Base-by-base conservation (phyloP, 2,329 filamentous ascomycete species). In the Xylariomycetidae sp. region DNA sequence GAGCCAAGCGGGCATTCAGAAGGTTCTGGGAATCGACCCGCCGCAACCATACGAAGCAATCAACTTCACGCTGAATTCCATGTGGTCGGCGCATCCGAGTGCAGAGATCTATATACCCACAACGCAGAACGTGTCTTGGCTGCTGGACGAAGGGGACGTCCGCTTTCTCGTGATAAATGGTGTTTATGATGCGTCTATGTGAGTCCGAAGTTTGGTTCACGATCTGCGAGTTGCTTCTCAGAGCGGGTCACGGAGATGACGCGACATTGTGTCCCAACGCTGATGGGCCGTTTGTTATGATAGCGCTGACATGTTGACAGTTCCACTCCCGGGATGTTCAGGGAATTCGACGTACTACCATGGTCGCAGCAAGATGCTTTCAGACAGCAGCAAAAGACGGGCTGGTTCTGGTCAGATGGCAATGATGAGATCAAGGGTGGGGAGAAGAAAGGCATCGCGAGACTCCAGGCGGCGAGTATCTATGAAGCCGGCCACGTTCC, bases 111-210 rank as follows among this genome's bases (percentile, higher is more conserved):
- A 20, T 7, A 25, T 39, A 5, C 36, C 36, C 3, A 35, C 36
- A 15, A 39, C 36, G 32, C 32, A 32, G 5, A 39, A 39, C 14
- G 32, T 39, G 12, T 31, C 36, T 14, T 39, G 29, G 27, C 29
- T 39, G 8, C 36, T 39, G 15, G 36, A 39, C 20, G 27, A 31
- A 19, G 29, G 29, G 4, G 25, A 32, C 19, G 12, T 39, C 6
- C 32, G 36, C 15, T 25, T 39, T 5, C 14, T 39, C 1, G 36
- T 35, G n/a, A 35, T 39, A 16, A 39, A 39, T 17, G 36, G 36
- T 17, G 36, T 36, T 12, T 39, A 39, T 18, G 36, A 39, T n/a
- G 36, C 32, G 11, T 22, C 17, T 12, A 35, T 39, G 36, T 39
- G 32, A 13, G 36, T 39, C 16, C 4, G n/a, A n/a, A 9, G 10